Evolutionary conservation across 1,139 yeast genomes (phyloP), one percentile per base, ranked within the genome.

Genomic region (Arxiozyma slooffiae): DNA sequence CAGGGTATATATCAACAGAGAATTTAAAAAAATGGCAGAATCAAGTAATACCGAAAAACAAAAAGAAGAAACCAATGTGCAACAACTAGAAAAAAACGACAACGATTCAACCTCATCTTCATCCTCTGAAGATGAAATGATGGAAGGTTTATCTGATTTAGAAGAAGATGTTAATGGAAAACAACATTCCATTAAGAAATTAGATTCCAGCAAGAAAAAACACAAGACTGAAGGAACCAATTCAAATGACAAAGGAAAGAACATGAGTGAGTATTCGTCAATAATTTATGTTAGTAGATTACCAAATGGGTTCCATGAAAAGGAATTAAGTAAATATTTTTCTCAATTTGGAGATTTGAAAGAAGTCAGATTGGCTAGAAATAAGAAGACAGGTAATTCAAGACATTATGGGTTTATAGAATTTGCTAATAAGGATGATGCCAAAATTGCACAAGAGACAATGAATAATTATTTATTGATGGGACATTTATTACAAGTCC

Each of bases 321-420:
- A 71, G 41, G 96, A 92, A 70, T 54, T 72, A 49, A 77, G 77
- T 57, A 77, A 79, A 62, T 92, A 92, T 71, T 92, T 92, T 66
- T 70, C 79, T 49, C 98, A 92, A 71, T 92, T 92, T 71, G 98
- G 98, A 53, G 81, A 79, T 44, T 81, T 92, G 54, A 74, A 80
- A 49, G 81, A 88, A 59, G 75, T 89, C 52, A 80, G 92, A 59
- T 71, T 92, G 53, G 86, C 96, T 42, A 80, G 97, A 66, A 90
- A 87, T 73, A 89, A 85, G 67, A 85, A 83, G 67, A 82, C 95
- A 3, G 98, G 98, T 46, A 81, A 82, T 55, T 83, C 96, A 21
- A 90, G 89, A 71, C 97, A 90, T 69, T 94, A 82, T 68, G 98
- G 90, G 14, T 92, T 87, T 67, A 73, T 92, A 50, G 97, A 90